Base-by-base conservation (phyloP, 2,329 filamentous ascomycete genomes). In the Coniochaeta sp. region DNA sequence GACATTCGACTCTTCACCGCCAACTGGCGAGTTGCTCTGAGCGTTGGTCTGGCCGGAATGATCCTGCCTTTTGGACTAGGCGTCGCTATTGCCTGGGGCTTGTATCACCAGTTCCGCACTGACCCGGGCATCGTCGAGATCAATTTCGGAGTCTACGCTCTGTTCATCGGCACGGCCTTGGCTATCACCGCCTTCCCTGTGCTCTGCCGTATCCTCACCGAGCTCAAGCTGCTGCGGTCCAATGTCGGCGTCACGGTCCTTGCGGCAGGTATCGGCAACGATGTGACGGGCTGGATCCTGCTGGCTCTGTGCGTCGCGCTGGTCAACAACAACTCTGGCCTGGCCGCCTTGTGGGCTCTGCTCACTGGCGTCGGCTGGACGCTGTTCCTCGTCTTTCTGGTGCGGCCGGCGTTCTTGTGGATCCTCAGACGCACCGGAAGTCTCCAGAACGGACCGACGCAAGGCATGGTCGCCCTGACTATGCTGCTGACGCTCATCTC, bases 101-200 rank as follows among this genome's bases (percentile, higher is more conserved):
- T 96, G 14, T 96, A 91, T 68, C 75, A 92, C 61, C 74, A 92
- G 60, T 96, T 96, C 67, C 78, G 78, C 24, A 40, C 69, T 12
- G 77, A 81, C 36, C 64, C 68, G 3, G 72, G 73, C 44, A 67
- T 75, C 24, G 64, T 73, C 17, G 69, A 73, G 38, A 78, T 83
- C 61, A 68, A 72, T 22, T 85, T 85, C 62, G 79, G 78, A 56
- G 75, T 80, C 12, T 85, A 91, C 55, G 79, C 79, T 62, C 74
- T 83, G 30, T 98, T 98, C 71, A 90, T 97, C 64, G 93, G 93
- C 73, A 93, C 96, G 58, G 93, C 93, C 0, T 88, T 97, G 74
- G 90, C 92, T 30, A 98, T 98, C 66, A 97, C 93, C 1, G 91
- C 85, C 9, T 88, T 98, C 67, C 93, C 93, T 0, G 93, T 98